A percentile compares a stretch with the other conserved stretches of the same genome.
Conservation (phyloP, 352 stramenopile species). For the Phytophthora capsici region DNA sequence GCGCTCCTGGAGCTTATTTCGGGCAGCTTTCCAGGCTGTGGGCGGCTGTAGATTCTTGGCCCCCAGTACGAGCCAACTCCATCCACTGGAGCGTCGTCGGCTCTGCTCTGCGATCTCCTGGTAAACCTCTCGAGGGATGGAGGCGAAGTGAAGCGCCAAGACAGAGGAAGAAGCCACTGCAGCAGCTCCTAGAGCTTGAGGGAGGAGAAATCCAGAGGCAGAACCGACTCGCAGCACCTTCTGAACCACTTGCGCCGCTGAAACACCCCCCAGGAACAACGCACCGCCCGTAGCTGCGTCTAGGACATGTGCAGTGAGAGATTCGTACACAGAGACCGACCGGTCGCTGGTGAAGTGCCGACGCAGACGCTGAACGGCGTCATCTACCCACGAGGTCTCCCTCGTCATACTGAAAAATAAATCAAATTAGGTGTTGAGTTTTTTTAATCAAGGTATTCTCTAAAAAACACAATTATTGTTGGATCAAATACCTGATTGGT, state of each 20-base stretch:
- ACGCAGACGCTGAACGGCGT: constrained; percentile 31
- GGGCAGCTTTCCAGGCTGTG: constrained; percentile 31
- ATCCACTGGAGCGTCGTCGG: constrained; percentile 19
- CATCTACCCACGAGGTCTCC: constrained; percentile 17
- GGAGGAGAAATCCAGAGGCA: constrained; percentile 49
- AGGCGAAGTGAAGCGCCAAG: constrained; percentile 56
- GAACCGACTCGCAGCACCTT: constrained; percentile 52
- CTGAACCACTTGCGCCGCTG: constrained; percentile 54
- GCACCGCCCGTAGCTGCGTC: constrained; percentile 58
- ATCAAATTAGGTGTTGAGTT: no score
- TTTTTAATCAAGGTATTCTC: no score
- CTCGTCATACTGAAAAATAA: neutral
- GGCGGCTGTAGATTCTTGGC: constrained; percentile 26
- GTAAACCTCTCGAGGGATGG: constrained; percentile 50
- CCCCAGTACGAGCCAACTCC: constrained; percentile 36
- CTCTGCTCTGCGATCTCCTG: constrained; percentile 37
- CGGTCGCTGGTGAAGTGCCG: constrained; percentile 47
- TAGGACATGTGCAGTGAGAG: constrained; percentile 43
- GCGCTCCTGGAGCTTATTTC: constrained; percentile 40
- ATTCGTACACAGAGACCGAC: constrained; percentile 50
- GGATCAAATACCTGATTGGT: no score
- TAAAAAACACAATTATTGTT: no score
- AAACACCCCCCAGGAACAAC: constrained; percentile 58
- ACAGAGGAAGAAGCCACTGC: constrained; percentile 61
- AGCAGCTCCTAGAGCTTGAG: constrained; percentile 42